phyloP scores from a whole-genome alignment of 768 basidiomycete species.

The Cantharellus cinnabarinus region DNA sequence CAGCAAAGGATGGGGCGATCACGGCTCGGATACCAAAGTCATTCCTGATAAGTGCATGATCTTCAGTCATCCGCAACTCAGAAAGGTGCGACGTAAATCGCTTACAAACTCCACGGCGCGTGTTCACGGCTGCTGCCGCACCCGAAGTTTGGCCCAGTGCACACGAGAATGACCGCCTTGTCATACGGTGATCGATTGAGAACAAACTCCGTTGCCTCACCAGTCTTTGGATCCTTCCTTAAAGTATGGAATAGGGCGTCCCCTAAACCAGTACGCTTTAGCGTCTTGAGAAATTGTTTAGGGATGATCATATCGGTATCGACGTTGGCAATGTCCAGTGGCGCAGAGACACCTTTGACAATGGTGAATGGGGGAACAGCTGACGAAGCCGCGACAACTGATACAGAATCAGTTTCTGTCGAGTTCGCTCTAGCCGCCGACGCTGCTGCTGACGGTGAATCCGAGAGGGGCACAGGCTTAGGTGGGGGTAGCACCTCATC shows the following conservation, averaged over 20 bases:
- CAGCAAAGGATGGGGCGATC: conserved; percentile 76
- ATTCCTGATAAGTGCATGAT: conserved; percentile 25
- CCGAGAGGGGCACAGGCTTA: conserved; percentile 17
- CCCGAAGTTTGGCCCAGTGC: conserved; percentile 76
- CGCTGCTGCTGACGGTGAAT: conserved; percentile 9
- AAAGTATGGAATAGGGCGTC: conserved; percentile 66
- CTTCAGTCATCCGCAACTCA: not conserved
- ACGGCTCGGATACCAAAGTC: conserved; percentile 82
- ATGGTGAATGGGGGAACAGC: conserved; percentile 37
- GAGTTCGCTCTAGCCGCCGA: conserved; percentile 18
- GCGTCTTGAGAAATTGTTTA: conserved; percentile 81
- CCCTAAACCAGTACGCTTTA: conserved; percentile 76
- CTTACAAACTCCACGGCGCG: conserved; percentile 71
- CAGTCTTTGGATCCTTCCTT: conserved; percentile 56
- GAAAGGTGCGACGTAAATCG: conserved; percentile 8
- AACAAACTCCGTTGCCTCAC: conserved; percentile 65
- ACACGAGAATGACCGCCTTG: conserved; percentile 58
- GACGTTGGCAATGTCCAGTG: conserved; percentile 64
- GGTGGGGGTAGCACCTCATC: conserved; percentile 41
- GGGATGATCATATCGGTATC: conserved; percentile 93
- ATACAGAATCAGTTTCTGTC: conserved; percentile 20
- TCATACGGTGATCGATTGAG: conserved; percentile 66
- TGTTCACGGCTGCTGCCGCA: conserved; percentile 83
- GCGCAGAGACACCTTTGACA: conserved; percentile 56
- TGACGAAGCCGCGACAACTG: not conserved